Conservation (phyloP, 768 basidiomycete genomes). For the Coprinopsis strossmayeri region DNA sequence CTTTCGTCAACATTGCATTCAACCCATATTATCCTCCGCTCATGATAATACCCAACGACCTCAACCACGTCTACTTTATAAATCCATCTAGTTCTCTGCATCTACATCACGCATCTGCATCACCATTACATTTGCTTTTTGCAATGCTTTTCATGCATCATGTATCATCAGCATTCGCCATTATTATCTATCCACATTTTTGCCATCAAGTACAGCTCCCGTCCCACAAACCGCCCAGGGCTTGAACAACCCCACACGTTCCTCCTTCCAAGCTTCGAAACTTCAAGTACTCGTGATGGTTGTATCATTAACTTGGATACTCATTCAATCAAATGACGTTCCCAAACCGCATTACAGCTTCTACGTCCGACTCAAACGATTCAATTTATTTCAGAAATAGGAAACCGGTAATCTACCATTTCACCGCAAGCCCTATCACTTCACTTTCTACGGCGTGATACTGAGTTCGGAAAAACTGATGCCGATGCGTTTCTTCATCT, state of each 20-base stretch:
- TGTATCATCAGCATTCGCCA: conserved; percentile 1
- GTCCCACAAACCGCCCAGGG: no score
- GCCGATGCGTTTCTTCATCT: conserved; percentile 20
- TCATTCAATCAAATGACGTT: not conserved
- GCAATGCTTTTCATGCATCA: conserved; percentile 1
- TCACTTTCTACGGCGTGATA: conserved; percentile 87
- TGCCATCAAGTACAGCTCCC: conserved; percentile 1
- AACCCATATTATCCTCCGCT: conserved; percentile 4
- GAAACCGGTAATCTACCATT: conserved; percentile 42
- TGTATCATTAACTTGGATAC: conserved; percentile 1
- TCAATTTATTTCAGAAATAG: no score
- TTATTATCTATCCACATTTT: conserved; percentile 1
- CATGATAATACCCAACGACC: conserved; percentile 8
- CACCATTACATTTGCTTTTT: not conserved
- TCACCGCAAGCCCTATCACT: conserved; percentile 59
- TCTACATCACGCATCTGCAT: conserved; percentile 1
- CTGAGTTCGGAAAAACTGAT: conserved; percentile 61
- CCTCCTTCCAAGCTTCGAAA: no score
- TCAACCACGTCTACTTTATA: conserved; percentile 3
- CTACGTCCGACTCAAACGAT: no score
- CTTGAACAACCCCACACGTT: not conserved
- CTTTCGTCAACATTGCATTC: conserved; percentile 7
- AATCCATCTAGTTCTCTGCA: not conserved
- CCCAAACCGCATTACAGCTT: not conserved
- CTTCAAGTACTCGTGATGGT: not conserved